Evolutionary conservation across 2,329 filamentous ascomycete genomes (phyloP).

Genomic region (Incumbomyces lentus): DNA sequence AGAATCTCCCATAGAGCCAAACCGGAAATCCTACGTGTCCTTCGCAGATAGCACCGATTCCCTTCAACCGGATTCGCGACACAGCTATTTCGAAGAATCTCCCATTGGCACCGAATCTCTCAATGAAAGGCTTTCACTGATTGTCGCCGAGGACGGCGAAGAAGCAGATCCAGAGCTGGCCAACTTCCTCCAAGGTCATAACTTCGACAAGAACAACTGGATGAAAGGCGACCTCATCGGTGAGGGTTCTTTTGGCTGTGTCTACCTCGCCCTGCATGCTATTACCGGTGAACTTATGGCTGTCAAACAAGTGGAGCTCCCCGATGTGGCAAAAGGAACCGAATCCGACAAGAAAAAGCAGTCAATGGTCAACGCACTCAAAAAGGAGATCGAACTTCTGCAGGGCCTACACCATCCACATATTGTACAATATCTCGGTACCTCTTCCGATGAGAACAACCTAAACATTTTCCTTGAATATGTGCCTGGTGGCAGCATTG

Average conservation of each 20-base stretch:
- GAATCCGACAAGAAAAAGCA: slow-evolving; percentile 86
- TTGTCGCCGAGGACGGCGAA: slow-evolving; percentile 81
- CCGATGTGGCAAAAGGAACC: slow-evolving; percentile 64
- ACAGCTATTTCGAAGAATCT: slow-evolving; percentile 80
- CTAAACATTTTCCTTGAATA: slow-evolving; percentile 99
- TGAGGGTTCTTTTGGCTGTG: slow-evolving; percentile 90
- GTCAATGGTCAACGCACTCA: slow-evolving; percentile 93
- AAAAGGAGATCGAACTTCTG: slow-evolving; percentile 88
- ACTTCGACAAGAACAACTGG: slow-evolving; percentile 96
- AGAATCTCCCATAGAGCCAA: slow-evolving; percentile 69
- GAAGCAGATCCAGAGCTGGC: slow-evolving; percentile 81
- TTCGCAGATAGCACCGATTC: slow-evolving; percentile 51
- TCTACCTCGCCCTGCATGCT: slow-evolving; percentile 88
- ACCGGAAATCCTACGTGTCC: slow-evolving; percentile 93
- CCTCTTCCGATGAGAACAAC: slow-evolving; percentile 78
- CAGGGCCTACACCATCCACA: slow-evolving; percentile 92
- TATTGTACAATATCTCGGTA: slow-evolving; percentile 96
- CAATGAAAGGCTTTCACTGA: slow-evolving; percentile 65
- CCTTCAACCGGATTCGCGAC: slow-evolving; percentile 56
- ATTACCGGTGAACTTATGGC: slow-evolving; percentile 96
- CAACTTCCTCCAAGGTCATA: slow-evolving; percentile 80
- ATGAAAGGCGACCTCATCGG: slow-evolving; percentile 98
- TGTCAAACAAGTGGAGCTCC: slow-evolving; percentile 94
- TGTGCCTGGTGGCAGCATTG: slow-evolving; percentile 91
- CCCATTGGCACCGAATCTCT: slow-evolving; percentile 42